A percentile compares a stretch with the other conserved stretches of the same genome.
phyloP scores from a whole-genome alignment of 495 filamentous ascomycete genomes.

The Durotheca rogersii region DNA sequence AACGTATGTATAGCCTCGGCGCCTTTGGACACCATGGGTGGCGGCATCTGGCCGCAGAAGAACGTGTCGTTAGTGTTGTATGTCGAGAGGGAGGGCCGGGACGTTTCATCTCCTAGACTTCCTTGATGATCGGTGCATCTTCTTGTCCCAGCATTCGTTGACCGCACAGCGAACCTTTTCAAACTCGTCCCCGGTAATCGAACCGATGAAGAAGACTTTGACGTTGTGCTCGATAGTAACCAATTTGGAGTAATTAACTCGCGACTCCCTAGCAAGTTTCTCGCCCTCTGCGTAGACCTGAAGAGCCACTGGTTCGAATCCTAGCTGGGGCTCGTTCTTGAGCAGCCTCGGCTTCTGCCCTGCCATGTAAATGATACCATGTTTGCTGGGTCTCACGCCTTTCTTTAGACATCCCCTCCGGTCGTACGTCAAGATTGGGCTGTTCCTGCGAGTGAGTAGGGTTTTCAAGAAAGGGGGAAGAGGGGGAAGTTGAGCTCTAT shows the following conservation, averaged over 20 bases:
- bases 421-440: slow-evolving; percentile 51
- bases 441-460: slow-evolving; percentile 15
- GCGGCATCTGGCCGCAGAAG: slow-evolving; percentile 21
- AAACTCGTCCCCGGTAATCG: slow-evolving; percentile 36
- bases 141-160: slow-evolving; percentile 47
- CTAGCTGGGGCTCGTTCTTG: slow-evolving; percentile 42
- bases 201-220: slow-evolving; percentile 48
- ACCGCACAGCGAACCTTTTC: slow-evolving; percentile 43
- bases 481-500: background rate
- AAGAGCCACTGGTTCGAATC: slow-evolving; percentile 42
- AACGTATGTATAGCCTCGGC: slow-evolving; percentile 24
- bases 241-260: slow-evolving; percentile 49
- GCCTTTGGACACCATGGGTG: slow-evolving; percentile 16
- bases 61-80: slow-evolving; percentile 18
- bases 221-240: slow-evolving; percentile 52
- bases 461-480: background rate
- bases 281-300: slow-evolving; percentile 41
- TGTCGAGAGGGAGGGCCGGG: slow-evolving; percentile 28
- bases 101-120: slow-evolving; percentile 33
- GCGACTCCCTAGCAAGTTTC: slow-evolving; percentile 46
- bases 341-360: slow-evolving; percentile 34
- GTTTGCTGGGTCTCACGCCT: slow-evolving; percentile 48
- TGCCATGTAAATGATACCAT: slow-evolving; percentile 46
- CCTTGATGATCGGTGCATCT: slow-evolving; percentile 36
- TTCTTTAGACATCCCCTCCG: slow-evolving; percentile 46